Evolutionary conservation across 2,329 filamentous ascomycete genomes (phyloP).

Genomic region (Sclerotinia sclerotiorum): DNA sequence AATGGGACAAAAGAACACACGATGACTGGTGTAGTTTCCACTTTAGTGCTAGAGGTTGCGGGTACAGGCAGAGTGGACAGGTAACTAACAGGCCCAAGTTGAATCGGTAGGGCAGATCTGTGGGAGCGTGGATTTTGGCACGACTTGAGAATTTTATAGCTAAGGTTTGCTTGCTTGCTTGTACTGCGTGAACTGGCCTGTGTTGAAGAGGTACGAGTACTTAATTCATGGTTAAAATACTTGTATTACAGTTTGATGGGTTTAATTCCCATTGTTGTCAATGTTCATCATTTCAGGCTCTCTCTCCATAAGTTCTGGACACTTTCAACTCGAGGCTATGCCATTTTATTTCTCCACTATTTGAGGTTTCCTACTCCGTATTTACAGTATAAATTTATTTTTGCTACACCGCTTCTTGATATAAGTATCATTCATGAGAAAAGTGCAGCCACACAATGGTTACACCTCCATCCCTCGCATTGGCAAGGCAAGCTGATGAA

Average conservation of each 20-base stretch:
- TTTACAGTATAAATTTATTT: not conserved
- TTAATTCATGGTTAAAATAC: not conserved
- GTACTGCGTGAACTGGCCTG: not conserved
- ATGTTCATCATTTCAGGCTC: not conserved
- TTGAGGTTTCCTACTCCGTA: not conserved
- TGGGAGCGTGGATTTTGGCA: constrained; percentile 12
- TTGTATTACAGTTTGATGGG: not conserved
- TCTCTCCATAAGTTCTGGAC: not conserved
- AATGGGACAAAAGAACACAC: constrained; percentile 5
- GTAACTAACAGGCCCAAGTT: constrained; percentile 15
- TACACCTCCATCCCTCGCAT: not conserved
- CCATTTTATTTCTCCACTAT: constrained; percentile 4
- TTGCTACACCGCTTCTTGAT: constrained; percentile 16
- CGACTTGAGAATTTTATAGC: not conserved
- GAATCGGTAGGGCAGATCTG: constrained; percentile 18
- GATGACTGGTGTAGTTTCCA: constrained; percentile 15
- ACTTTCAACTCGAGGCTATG: not conserved
- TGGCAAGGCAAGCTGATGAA: not conserved
- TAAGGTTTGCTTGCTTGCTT: not conserved
- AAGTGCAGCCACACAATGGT: not conserved
- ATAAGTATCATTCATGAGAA: not conserved
- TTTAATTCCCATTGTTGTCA: not conserved
- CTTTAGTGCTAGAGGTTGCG: constrained; percentile 7
- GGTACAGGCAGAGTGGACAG: constrained; percentile 15
- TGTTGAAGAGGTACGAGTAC: not conserved